Base-by-base conservation (phyloP, 352 stramenopile species). In the Phytophthora cryptogea region DNA sequence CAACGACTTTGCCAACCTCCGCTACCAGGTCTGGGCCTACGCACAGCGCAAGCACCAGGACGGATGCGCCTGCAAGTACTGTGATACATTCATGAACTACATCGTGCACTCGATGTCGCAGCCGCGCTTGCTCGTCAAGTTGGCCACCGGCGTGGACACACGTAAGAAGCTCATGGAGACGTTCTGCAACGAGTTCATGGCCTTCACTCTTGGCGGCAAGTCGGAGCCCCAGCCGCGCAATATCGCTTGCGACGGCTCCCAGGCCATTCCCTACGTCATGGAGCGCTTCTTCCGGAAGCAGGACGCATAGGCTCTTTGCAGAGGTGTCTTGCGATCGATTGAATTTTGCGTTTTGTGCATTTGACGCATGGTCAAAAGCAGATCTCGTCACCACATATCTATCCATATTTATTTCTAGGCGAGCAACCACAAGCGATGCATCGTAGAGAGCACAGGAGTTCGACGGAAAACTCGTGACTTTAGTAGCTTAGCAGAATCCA, bases 21-120 rank as follows among this genome's bases (percentile, higher is more conserved):
- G 75, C 37, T 72, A 82, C 53, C 70, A 74, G 45, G 67, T 84
- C 30, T 84, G 72, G 72, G 57, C 58, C 17, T 74, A 78, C 59
- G 75, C 72, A 5, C 72, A 81, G 44, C 59, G 63, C 41, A 73
- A 83, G 46, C 68, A 78, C 53, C 45, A 59, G 17, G 49, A 46
- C 57, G 62, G 51, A 14, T 52, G 57, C 28, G 56, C 50, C 23
- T 83, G 75, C 64, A 68, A 67, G 47, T 85, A 78, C 57, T 85
- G 75, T 47, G 61, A 80, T 42, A 51, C 49, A 9, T 82, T 78
- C 66, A 82, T 84, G 72, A 63, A 59, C 58, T 84, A 67, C 63
- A 79, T 84, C 36, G 70, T 81, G 45, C 76, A 78, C 55, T 78
- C 61, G 20, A 66, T 84, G 59, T 68, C 72, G 26, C 75, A 84